A percentile compares a stretch with the other conserved stretches of the same genome.
These are phyloP conservation scores for Beauveria brongniartii DNA, from an alignment of 2,329 filamentous ascomycete genomes.

Conservation along the genomic window DNA sequence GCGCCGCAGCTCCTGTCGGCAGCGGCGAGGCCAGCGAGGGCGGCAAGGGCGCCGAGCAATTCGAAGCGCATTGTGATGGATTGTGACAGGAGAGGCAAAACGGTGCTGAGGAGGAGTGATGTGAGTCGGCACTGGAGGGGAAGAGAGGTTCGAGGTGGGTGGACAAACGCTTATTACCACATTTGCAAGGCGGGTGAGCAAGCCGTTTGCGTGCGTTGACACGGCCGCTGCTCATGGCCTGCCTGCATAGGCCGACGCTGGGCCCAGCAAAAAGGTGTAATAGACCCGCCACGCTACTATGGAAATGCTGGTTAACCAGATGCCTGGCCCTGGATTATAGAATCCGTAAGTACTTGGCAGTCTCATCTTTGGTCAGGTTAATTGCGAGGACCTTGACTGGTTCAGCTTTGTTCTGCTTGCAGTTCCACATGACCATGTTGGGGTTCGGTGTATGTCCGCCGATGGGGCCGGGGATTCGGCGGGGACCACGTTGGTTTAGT, in stretches of 20 bases:
- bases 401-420: background rate
- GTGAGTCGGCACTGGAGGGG: background rate
- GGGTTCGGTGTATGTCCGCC: background rate
- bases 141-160: background rate
- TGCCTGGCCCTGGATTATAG: too few species aligned
- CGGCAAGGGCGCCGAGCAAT: slow-evolving; percentile 16
- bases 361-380: background rate
- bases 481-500: too few species aligned
- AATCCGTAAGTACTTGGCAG: background rate
- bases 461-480: background rate
- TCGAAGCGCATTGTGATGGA: slow-evolving; percentile 5
- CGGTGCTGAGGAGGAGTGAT: background rate
- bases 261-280: background rate
- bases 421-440: background rate
- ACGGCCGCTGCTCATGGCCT: too few species aligned
- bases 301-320: too few species aligned
- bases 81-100: background rate
- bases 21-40: slow-evolving; percentile 19
- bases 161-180: background rate
- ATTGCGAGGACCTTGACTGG: background rate
- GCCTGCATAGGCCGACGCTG: background rate
- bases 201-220: too few species aligned
- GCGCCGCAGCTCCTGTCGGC: slow-evolving; percentile 15
- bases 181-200: background rate
- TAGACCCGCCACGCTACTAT: background rate